These are phyloP conservation scores for Kappamyces sp. DNA, from an alignment of 192 early-diverging fungal species.

Conservation along the genomic window DNA sequence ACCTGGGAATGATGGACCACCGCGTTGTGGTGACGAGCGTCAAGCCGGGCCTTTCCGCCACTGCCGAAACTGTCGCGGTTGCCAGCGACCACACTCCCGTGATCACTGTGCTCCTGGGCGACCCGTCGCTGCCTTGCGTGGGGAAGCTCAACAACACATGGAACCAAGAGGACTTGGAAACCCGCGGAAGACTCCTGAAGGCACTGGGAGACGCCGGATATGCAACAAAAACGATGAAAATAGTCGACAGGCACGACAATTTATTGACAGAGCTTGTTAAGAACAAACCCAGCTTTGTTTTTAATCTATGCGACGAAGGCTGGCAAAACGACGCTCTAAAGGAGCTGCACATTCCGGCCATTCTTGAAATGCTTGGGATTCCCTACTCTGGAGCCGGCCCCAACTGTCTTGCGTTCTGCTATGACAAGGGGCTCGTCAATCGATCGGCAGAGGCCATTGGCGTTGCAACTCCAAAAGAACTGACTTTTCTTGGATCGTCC, in stretches of 20 bases:
- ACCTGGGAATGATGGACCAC: constrained; percentile 66
- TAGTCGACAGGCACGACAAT: constrained; percentile 32
- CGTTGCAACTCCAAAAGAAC: constrained; percentile 44
- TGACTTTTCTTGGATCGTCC: constrained; percentile 33
- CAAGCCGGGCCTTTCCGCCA: constrained; percentile 21
- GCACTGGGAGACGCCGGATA: constrained; percentile 34
- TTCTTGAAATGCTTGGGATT: constrained; percentile 42
- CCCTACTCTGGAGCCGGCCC: constrained; percentile 54
- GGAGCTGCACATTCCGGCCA: constrained; percentile 50
- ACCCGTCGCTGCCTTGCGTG: constrained; percentile 38
- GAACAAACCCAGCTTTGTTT: constrained; percentile 29
- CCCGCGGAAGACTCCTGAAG: constrained; percentile 34
- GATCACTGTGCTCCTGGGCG: constrained; percentile 43
- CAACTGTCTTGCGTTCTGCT: constrained; percentile 48
- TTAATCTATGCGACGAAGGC: constrained; percentile 57
- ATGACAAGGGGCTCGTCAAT: constrained; percentile 55
- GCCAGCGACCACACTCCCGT: neutral
- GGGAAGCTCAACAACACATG: constrained; percentile 56
- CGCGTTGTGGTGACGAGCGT: constrained; percentile 35
- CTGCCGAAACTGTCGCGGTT: constrained; percentile 3
- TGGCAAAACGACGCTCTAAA: constrained; percentile 49
- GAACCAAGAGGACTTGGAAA: constrained; percentile 50
- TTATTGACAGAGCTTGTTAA: constrained; percentile 17
- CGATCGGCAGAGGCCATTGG: constrained; percentile 46
- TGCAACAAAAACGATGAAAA: constrained; percentile 18